A percentile compares a stretch with the other conserved stretches of the same genome.
Conservation (phyloP, 2,329 filamentous ascomycete genomes). For the Cercospora sp. region DNA sequence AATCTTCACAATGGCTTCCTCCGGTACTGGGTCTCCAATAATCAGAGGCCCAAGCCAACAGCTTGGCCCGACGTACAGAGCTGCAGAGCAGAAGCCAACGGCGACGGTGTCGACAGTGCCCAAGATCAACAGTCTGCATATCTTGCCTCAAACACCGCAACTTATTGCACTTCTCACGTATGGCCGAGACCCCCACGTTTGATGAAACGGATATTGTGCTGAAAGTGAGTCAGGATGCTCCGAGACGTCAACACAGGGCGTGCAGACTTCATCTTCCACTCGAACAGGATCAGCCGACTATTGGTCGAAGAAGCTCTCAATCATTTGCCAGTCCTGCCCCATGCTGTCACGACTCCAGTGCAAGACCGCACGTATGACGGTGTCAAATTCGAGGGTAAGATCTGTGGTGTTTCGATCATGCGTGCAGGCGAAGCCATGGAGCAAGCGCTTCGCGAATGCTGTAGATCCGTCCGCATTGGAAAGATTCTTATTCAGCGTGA, state of each 20-base stretch:
- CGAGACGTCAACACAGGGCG: slow-evolving; percentile 85
- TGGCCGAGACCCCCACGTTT: slow-evolving; percentile 41
- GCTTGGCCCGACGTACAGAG: slow-evolving; percentile 77
- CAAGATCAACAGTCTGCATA: slow-evolving; percentile 80
- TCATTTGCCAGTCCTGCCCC: slow-evolving; percentile 87
- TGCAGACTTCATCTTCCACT: slow-evolving; percentile 99
- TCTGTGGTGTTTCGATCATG: slow-evolving; percentile 98
- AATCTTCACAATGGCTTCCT: slow-evolving; percentile 1
- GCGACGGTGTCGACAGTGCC: slow-evolving; percentile 80
- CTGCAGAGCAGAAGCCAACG: slow-evolving; percentile 68
- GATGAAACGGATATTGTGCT: not conserved
- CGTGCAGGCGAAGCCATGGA: slow-evolving; percentile 98
- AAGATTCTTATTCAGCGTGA: slow-evolving; percentile 98
- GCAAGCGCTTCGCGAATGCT: slow-evolving; percentile 92
- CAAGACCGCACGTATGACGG: slow-evolving; percentile 78
- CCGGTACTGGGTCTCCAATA: slow-evolving; percentile 22
- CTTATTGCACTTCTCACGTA: slow-evolving; percentile 97
- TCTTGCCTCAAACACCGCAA: slow-evolving; percentile 90
- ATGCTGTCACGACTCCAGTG: slow-evolving; percentile 86
- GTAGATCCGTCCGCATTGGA: slow-evolving; percentile 93
- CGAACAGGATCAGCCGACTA: slow-evolving; percentile 94
- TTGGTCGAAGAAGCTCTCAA: slow-evolving; percentile 97
- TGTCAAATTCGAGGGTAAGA: slow-evolving; percentile 95
- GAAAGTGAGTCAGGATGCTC: slow-evolving; percentile 71
- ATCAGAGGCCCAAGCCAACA: slow-evolving; percentile 54